Percentiles rank a stretch among this genome's conserved stretches.
phyloP scores from a whole-genome alignment of 2,329 filamentous ascomycete species.

The Penicillium vulpinum region DNA sequence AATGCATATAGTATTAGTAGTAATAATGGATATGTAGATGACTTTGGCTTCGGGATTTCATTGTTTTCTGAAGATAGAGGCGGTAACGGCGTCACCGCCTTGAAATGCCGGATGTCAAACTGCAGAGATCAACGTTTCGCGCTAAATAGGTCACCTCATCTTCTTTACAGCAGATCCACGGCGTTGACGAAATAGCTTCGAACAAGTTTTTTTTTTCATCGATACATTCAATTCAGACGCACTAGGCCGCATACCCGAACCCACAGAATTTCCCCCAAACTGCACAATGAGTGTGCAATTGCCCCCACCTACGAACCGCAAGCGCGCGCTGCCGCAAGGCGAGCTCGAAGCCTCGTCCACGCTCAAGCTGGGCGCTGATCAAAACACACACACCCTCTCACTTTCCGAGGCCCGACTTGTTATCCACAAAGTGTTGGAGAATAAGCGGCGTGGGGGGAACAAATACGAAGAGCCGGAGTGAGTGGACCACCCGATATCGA shows the following conservation, averaged over 20 bases:
- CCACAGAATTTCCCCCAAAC: not conserved
- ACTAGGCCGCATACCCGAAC: not conserved
- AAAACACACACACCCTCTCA: slow-evolving; percentile 86
- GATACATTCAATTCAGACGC: not conserved
- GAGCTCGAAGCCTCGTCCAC: slow-evolving; percentile 84
- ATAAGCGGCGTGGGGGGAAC: slow-evolving; percentile 75
- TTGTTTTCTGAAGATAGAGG: not conserved
- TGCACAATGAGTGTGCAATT: slow-evolving; percentile 36
- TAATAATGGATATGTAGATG: not conserved
- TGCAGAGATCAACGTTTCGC: slow-evolving; percentile 19
- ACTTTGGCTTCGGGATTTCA: not conserved
- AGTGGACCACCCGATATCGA: slow-evolving; percentile 35
- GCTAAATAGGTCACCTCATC: not conserved
- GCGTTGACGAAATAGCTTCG: not conserved
- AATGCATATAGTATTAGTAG: not conserved
- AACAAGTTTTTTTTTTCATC: not conserved
- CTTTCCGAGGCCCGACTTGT: slow-evolving; percentile 89
- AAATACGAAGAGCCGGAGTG: slow-evolving; percentile 83
- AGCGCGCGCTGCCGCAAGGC: slow-evolving; percentile 44
- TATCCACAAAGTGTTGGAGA: slow-evolving; percentile 82
- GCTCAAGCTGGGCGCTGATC: slow-evolving; percentile 89
- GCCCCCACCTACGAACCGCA: slow-evolving; percentile 42
- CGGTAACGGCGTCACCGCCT: slow-evolving; percentile 24
- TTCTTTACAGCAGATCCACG: not conserved
- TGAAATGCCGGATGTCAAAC: slow-evolving; percentile 16